Conservation (phyloP, 2,329 filamentous ascomycete species). For the Fusarium sp. region DNA sequence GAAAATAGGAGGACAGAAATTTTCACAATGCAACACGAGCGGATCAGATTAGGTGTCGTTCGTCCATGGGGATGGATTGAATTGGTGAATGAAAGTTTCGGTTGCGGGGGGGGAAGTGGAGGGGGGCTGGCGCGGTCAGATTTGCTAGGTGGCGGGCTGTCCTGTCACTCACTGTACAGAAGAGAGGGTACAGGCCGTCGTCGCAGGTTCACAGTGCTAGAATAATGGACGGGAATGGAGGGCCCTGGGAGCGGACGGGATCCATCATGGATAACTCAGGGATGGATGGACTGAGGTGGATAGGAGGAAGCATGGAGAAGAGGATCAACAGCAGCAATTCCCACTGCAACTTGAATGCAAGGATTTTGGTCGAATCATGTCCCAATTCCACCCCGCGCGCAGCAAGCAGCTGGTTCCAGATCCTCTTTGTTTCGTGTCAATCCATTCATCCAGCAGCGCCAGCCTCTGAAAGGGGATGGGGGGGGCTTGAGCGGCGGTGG, state of each 20-base stretch:
- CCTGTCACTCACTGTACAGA: background rate
- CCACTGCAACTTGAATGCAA: slow-evolving; percentile 8
- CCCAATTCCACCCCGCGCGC: background rate
- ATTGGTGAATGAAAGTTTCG: background rate
- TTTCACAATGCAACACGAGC: slow-evolving; percentile 11
- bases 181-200: background rate
- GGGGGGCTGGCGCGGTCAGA: slow-evolving; percentile 29
- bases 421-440: background rate
- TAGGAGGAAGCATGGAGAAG: slow-evolving; percentile 1
- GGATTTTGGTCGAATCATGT: background rate
- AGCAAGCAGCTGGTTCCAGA: background rate
- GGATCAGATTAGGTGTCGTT: slow-evolving; percentile 1
- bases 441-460: background rate
- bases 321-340: slow-evolving; percentile 27
- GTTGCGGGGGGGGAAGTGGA: background rate
- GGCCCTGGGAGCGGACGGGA: background rate
- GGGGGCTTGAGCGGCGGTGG: background rate
- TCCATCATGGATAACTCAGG: background rate
- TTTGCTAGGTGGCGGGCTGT: slow-evolving; percentile 2
- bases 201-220: slow-evolving; percentile 29
- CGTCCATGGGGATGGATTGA: background rate
- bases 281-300: slow-evolving; percentile 10
- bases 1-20: slow-evolving; percentile 1
- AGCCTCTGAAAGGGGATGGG: slow-evolving; percentile 3
- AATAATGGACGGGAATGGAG: background rate